Evolutionary conservation across 805 yeast genomes (phyloP).

Genomic region (Yamadazyma ubonensis): DNA sequence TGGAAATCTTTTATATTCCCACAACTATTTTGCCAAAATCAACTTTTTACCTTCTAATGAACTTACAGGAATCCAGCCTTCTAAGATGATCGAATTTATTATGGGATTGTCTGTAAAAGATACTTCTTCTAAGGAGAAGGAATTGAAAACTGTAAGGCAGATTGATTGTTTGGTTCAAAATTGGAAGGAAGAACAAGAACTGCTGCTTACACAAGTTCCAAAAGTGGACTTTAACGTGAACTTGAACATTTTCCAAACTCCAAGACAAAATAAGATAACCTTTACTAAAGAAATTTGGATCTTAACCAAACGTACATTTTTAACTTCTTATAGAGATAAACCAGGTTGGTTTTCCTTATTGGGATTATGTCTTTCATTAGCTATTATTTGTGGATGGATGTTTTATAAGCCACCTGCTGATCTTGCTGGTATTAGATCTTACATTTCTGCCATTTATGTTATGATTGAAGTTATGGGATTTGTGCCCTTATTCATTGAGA

Average conservation of each 20-base stretch:
- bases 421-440: slow-evolving; percentile 64
- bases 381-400: slow-evolving; percentile 73
- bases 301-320: slow-evolving; percentile 35
- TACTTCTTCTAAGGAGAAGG: slow-evolving; percentile 25
- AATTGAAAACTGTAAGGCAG: slow-evolving; percentile 22
- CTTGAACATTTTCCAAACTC: slow-evolving; percentile 13
- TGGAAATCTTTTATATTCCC: slow-evolving; percentile 46
- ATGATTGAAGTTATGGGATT: slow-evolving; percentile 41
- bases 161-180: slow-evolving; percentile 24
- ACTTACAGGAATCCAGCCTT: slow-evolving; percentile 1
- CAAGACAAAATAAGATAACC: slow-evolving; percentile 20
- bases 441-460: slow-evolving; percentile 37
- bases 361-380: slow-evolving; percentile 47
- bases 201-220: background rate
- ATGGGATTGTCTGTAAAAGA: slow-evolving; percentile 40
- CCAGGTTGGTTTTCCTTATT: slow-evolving; percentile 34
- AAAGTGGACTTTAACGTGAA: slow-evolving; percentile 9
- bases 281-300: slow-evolving; percentile 29
- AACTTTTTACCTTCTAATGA: slow-evolving; percentile 14
- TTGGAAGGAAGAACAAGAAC: slow-evolving; percentile 22
- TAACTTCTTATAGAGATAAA: slow-evolving; percentile 33
- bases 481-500: slow-evolving; percentile 38
- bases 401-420: slow-evolving; percentile 62
- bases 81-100: slow-evolving; percentile 30
- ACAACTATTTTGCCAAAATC: slow-evolving; percentile 45